Percentiles rank a stretch among this genome's conserved stretches.
phyloP scores from a whole-genome alignment of 1,284 basidiomycete genomes.

The Papiliotrema laurentii region DNA sequence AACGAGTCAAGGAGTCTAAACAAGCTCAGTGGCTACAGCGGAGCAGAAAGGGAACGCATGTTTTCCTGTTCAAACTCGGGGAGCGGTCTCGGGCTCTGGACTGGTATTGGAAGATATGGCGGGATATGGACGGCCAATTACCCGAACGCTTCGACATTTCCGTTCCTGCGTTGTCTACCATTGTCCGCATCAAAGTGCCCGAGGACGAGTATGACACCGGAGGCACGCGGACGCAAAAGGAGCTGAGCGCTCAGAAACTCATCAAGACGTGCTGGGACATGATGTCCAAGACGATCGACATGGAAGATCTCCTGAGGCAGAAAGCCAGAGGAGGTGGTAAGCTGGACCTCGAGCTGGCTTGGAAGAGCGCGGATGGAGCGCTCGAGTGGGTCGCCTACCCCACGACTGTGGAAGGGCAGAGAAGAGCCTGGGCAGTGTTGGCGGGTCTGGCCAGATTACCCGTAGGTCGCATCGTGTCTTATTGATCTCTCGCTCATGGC shows the following conservation, averaged over 20 bases:
- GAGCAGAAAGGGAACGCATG: constrained; percentile 23
- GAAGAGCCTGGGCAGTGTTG: constrained; percentile 39
- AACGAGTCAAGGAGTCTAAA: constrained; percentile 29
- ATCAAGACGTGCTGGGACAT: constrained; percentile 30
- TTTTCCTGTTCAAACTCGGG: constrained; percentile 41
- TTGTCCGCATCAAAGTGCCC: constrained; percentile 33
- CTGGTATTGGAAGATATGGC: constrained; percentile 47
- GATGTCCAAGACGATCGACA: constrained; percentile 22
- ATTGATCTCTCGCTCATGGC: background rate
- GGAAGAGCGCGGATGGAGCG: constrained; percentile 31
- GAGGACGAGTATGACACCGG: constrained; percentile 27
- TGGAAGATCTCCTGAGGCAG: constrained; percentile 24
- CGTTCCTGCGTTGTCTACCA: constrained; percentile 31
- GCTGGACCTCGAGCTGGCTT: constrained; percentile 34
- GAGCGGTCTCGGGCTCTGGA: constrained; percentile 41
- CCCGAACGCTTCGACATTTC: constrained; percentile 35
- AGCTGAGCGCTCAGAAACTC: constrained; percentile 20
- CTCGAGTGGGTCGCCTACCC: constrained; percentile 45
- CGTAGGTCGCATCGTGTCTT: constrained; percentile 17
- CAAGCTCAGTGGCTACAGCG: constrained; percentile 31
- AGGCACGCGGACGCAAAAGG: constrained; percentile 6
- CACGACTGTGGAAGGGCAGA: constrained; percentile 29
- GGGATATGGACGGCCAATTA: constrained; percentile 36
- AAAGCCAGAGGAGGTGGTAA: constrained; percentile 4
- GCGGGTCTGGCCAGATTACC: constrained; percentile 33